Base-by-base conservation (phyloP, 192 early-diverging fungal species). In the Coemansia sp. region DNA sequence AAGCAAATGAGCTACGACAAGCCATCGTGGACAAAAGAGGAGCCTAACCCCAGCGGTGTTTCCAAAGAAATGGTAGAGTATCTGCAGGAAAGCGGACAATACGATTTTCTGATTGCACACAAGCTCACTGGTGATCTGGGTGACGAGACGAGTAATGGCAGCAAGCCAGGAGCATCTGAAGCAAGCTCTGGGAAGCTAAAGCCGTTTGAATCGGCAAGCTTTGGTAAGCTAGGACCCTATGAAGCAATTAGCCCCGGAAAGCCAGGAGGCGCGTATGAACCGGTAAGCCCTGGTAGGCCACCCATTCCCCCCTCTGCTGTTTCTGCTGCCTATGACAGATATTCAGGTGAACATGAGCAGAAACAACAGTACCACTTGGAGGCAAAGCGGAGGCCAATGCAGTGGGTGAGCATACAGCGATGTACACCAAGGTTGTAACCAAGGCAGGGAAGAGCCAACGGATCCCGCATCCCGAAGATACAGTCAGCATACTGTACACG, bases 61-160 rank as follows among this genome's bases (percentile, higher is more conserved):
- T 85, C 85, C 72, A 91, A 90, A 68, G 90, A 91, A 78, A 89
- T 92, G 19, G 82, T 88, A 32, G 71, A 74, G 26, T 91, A 83
- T 67, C 69, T 92, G 42, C 91, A 91, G 41, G 85, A 86, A 22
- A 83, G 74, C 57, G 90, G 85, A 56, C 87, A 70, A 49, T 87
- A 83, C 65, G 73, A 85, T 63, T 90, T 90, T 62, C 81, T 90
- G 41, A 74, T 88, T n/a, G 78, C 84, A 40, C 78, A 85, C 66
- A 91, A 91, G 81, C 78, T 91, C 32, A 89, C 89, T 62, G 90
- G 90, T 37, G 90, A 93, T 69, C 70, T 86, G 18, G 79, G 85
- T 43, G 85, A 80, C 42, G 80, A 26, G 26, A 26, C 26, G 91
- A 21, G 87, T 84, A 37, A 93, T 91, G 70, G 83, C 87, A 18